Percentiles rank a stretch among this genome's conserved stretches.
Conservation (phyloP, 2,329 filamentous ascomycete species). For the Fusarium sp. region DNA sequence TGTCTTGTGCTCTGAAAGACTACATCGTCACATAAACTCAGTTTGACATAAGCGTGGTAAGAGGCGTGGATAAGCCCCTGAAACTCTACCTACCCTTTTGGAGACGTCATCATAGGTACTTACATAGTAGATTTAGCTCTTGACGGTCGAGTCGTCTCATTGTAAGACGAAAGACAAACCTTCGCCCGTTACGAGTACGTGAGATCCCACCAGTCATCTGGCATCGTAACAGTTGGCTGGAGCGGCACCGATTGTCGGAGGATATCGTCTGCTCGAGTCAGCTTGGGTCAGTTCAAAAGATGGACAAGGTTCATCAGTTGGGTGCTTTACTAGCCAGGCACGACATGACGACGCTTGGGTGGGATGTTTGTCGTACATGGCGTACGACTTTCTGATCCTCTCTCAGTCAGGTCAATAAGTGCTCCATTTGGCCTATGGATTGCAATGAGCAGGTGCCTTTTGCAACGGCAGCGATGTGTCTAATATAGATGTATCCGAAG, state of each 20-base stretch:
- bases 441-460: too few species aligned
- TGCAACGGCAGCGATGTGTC: too few species aligned
- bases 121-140: neutral
- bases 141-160: neutral
- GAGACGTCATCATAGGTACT: constrained; percentile 37
- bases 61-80: constrained; percentile 28
- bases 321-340: constrained; percentile 26
- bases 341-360: constrained; percentile 32
- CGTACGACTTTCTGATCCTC: constrained; percentile 9
- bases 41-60: constrained; percentile 13
- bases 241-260: constrained; percentile 21
- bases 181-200: constrained; percentile 2
- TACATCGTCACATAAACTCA: constrained; percentile 12
- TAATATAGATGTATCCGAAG: too few species aligned
- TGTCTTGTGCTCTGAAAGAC: neutral
- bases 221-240: constrained; percentile 5
- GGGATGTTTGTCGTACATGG: constrained; percentile 13
- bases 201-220: neutral
- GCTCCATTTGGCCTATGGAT: neutral
- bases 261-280: constrained; percentile 34
- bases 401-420: neutral
- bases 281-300: constrained; percentile 5
- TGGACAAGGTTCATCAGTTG: constrained; percentile 6
- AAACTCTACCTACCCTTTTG: constrained; percentile 20
- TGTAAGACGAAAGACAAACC: constrained; percentile 1